A percentile compares a stretch with the other conserved stretches of the same genome.
Conservation (phyloP, 805 yeast genomes). For the Maudiozyma barnettii region DNA sequence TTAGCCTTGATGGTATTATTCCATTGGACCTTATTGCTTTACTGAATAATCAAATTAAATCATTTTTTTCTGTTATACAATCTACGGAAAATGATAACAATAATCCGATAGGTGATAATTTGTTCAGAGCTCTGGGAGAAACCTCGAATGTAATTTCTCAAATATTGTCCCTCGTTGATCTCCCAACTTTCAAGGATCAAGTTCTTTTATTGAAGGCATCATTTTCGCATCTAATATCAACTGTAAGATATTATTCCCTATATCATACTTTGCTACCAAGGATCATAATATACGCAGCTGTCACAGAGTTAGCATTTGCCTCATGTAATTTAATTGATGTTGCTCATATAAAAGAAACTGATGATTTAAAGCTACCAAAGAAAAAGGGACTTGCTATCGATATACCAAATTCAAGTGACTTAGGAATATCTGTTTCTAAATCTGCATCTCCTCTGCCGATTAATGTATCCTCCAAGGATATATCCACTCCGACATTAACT, state of each 20-base stretch:
- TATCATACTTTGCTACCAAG: conserved; percentile 59
- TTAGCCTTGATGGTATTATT: conserved; percentile 11
- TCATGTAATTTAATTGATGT: conserved; percentile 48
- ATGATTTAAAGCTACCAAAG: not conserved
- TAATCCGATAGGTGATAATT: conserved; percentile 4
- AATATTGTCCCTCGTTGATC: conserved; percentile 11
- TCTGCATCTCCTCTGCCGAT: not conserved
- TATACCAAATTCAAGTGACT: not conserved
- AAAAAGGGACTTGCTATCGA: not conserved
- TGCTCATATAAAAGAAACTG: conserved; percentile 5
- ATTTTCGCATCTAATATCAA: conserved; percentile 63
- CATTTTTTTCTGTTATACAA: not conserved
- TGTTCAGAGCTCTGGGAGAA: conserved; percentile 16
- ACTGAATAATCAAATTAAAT: not conserved
- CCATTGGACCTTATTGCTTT: conserved; percentile 9
- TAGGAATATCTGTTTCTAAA: not conserved
- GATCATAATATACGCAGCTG: conserved; percentile 60
- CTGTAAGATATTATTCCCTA: conserved; percentile 62
- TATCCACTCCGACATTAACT: not conserved
- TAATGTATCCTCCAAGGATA: not conserved
- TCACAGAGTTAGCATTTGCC: conserved; percentile 60
- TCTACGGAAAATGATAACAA: not conserved
- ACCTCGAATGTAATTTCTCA: conserved; percentile 11
- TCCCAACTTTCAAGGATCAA: conserved; percentile 31
- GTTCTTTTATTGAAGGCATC: conserved; percentile 45